Percentiles rank a stretch among this genome's conserved stretches.
Conservation (phyloP, 2,329 filamentous ascomycete genomes). For the Tolypocladium amazonense region DNA sequence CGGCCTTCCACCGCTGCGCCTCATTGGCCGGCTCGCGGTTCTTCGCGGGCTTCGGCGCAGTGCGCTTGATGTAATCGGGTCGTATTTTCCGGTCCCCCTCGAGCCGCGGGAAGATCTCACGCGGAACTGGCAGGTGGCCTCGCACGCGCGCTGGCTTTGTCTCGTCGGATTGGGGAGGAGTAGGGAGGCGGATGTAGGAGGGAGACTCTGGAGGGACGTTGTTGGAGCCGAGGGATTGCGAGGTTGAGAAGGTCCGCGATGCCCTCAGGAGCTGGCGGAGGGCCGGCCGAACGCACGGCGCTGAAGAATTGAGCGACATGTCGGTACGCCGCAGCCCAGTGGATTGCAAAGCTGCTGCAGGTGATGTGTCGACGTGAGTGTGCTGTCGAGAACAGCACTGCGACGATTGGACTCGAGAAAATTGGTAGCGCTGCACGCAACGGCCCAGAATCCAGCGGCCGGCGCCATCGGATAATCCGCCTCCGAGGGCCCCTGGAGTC, state of each 20-base stretch:
- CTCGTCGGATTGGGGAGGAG: constrained; percentile 59
- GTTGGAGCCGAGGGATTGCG: constrained; percentile 29
- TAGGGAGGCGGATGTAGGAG: constrained; percentile 72
- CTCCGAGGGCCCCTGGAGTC: neutral
- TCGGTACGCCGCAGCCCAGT: neutral
- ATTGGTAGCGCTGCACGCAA: neutral
- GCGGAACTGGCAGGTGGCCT: constrained; percentile 74
- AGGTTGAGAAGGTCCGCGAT: constrained; percentile 22
- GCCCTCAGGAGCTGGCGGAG: constrained; percentile 13
- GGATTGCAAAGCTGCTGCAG: neutral
- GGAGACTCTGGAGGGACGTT: constrained; percentile 78
- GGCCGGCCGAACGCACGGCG: constrained; percentile 14
- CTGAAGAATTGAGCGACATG: constrained; percentile 17
- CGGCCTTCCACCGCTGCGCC: constrained; percentile 52
- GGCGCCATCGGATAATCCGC: neutral
- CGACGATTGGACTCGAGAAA: neutral
- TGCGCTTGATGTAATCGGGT: constrained; percentile 47
- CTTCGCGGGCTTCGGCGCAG: constrained; percentile 44
- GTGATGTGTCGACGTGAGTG: neutral
- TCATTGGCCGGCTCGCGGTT: constrained; percentile 23
- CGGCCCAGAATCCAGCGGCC: neutral
- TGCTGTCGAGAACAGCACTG: neutral
- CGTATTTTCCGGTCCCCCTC: constrained; percentile 50
- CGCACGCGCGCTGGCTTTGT: constrained; percentile 42
- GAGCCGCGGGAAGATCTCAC: constrained; percentile 59